Percentiles rank a stretch among this genome's conserved stretches.
Conservation (phyloP, 306 rosid genomes). For the Vigna angularis region DNA sequence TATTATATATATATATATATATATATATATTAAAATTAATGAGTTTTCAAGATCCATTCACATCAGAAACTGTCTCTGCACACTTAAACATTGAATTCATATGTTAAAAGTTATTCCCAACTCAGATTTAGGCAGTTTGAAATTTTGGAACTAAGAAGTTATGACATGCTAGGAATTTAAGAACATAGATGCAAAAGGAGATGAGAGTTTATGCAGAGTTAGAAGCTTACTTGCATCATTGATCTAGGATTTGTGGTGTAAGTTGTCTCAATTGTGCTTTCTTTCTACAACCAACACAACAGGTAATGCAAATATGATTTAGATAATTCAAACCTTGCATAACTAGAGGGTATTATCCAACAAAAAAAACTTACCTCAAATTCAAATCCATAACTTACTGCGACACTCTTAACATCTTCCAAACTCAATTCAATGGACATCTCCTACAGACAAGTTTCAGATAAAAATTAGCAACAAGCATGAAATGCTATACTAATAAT, state of each 20-base stretch:
- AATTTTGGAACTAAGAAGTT: not conserved
- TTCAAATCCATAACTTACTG: conserved; percentile 80
- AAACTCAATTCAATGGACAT: conserved; percentile 94
- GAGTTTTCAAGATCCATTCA: no score
- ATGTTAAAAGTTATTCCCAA: no score
- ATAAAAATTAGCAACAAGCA: conserved; percentile 8
- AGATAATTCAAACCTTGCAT: not conserved
- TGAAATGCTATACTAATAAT: not conserved
- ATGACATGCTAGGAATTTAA: conserved; percentile 9
- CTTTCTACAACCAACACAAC: conserved; percentile 67
- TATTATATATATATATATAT: no score
- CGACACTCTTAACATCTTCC: conserved; percentile 90
- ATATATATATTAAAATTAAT: no score
- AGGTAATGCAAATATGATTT: conserved; percentile 30
- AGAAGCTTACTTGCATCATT: conserved; percentile 93
- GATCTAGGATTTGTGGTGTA: conserved; percentile 84
- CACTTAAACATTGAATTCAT: no score
- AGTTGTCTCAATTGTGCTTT: conserved; percentile 81
- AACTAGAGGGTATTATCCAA: conserved; percentile 19
- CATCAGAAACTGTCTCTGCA: no score
- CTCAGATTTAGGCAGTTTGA: not conserved
- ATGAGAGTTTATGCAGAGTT: not conserved
- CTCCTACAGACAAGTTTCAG: conserved; percentile 59
- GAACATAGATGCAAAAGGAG: not conserved
- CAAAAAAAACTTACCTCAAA: conserved; percentile 68